These are phyloP conservation scores for Agrocybe pediades DNA, from an alignment of 768 basidiomycete genomes.

Conservation along the genomic window DNA sequence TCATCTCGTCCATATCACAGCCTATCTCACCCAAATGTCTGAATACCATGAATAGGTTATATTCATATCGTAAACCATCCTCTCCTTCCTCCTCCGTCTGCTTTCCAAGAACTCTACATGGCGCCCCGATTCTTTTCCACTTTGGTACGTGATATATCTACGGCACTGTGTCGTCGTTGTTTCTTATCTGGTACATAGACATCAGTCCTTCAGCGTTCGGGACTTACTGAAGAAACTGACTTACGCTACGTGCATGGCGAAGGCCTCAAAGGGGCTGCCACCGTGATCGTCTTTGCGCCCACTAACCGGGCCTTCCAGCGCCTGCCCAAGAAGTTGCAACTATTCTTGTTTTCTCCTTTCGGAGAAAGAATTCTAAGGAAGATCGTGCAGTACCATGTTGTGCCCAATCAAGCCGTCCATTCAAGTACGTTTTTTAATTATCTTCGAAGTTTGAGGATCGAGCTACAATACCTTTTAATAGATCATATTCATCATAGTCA, in stretches of 20 bases:
- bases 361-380: slow-evolving; percentile 52
- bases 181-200: slow-evolving; percentile 36
- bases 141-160: slow-evolving; percentile 35
- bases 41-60: slow-evolving; percentile 36
- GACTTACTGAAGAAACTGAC: slow-evolving; percentile 44
- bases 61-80: slow-evolving; percentile 59
- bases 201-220: slow-evolving; percentile 55
- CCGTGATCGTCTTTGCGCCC: slow-evolving; percentile 56
- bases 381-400: slow-evolving; percentile 59
- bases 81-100: slow-evolving; percentile 53
- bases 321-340: slow-evolving; percentile 50
- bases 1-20: neutral
- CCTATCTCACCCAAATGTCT: neutral
- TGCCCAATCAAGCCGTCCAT: slow-evolving; percentile 49
- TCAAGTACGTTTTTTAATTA: slow-evolving; percentile 37
- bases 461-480: slow-evolving; percentile 22
- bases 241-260: slow-evolving; percentile 43
- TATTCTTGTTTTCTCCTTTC: slow-evolving; percentile 64
- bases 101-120: slow-evolving; percentile 49
- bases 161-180: neutral
- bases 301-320: slow-evolving; percentile 48
- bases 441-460: neutral
- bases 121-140: slow-evolving; percentile 46
- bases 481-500: slow-evolving; percentile 13
- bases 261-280: slow-evolving; percentile 44